Percentiles rank a stretch among this genome's conserved stretches.
These are phyloP conservation scores for Penicillium riverlandense DNA, from an alignment of 495 filamentous ascomycete species.

Conservation along the genomic window DNA sequence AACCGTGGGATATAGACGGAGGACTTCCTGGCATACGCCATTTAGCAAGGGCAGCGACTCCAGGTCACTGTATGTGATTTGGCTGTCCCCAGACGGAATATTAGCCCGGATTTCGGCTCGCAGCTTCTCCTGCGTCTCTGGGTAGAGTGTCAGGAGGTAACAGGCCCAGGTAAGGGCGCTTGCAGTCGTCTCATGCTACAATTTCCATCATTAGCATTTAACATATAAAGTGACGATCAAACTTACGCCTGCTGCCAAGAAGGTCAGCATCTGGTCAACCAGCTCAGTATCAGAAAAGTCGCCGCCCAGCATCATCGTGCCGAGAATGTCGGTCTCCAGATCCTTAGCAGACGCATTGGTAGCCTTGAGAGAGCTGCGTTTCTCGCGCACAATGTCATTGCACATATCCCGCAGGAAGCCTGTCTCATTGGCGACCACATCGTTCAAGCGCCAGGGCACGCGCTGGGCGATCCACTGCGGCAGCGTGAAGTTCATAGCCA, in stretches of 20 bases:
- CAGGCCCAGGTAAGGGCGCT: slow-evolving; percentile 46
- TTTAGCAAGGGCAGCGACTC: slow-evolving; percentile 47
- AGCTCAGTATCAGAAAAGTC: slow-evolving; percentile 47
- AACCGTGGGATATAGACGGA: slow-evolving; percentile 44
- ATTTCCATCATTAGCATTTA: slow-evolving; percentile 7
- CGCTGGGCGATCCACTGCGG: slow-evolving; percentile 39
- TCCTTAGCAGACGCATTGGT: slow-evolving; percentile 50
- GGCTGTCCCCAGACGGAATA: slow-evolving; percentile 23
- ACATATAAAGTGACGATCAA: neutral
- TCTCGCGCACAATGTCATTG: slow-evolving; percentile 58
- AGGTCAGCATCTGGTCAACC: slow-evolving; percentile 50
- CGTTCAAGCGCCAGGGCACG: slow-evolving; percentile 63
- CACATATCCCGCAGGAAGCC: slow-evolving; percentile 55
- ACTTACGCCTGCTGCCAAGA: slow-evolving; percentile 42
- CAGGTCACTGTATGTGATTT: slow-evolving; percentile 29
- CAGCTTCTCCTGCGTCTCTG: slow-evolving; percentile 36
- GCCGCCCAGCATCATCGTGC: slow-evolving; percentile 42
- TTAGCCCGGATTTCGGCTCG: slow-evolving; percentile 39
- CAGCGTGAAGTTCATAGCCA: slow-evolving; percentile 39
- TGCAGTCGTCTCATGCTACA: slow-evolving; percentile 47
- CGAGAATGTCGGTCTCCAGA: slow-evolving; percentile 66
- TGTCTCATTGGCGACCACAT: slow-evolving; percentile 48
- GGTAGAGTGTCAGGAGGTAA: slow-evolving; percentile 42
- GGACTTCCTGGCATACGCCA: slow-evolving; percentile 44
- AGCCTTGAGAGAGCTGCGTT: slow-evolving; percentile 43